Percentiles rank a stretch among this genome's conserved stretches.
phyloP scores from a whole-genome alignment of 139 green algal species.

The Tetraselmis striata region DNA sequence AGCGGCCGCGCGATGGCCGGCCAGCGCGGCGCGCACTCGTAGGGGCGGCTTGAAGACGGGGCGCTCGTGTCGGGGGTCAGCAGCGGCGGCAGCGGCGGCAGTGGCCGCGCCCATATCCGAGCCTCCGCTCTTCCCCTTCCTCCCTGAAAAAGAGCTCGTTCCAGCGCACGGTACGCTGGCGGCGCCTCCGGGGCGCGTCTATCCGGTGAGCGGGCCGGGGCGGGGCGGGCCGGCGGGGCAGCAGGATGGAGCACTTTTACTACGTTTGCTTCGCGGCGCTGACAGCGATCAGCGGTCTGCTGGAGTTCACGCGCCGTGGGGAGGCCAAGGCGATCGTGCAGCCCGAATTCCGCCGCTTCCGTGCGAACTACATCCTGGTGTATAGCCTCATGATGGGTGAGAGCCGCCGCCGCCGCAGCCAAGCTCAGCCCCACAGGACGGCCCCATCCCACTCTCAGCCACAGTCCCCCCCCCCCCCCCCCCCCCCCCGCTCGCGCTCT shows the following conservation, averaged over 20 bases:
- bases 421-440: neutral
- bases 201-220: too few species aligned
- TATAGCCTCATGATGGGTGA: conserved; percentile 94
- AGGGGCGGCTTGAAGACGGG: too few species aligned
- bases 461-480: neutral
- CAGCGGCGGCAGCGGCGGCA: too few species aligned
- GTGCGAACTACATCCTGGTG: conserved; percentile 90
- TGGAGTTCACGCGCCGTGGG: neutral
- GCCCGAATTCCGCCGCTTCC: conserved; percentile 68
- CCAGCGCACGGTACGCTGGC: too few species aligned
- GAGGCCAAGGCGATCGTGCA: neutral
- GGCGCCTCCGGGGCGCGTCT: too few species aligned
- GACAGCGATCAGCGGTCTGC: neutral
- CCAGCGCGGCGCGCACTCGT: too few species aligned
- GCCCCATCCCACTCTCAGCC: neutral
- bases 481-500: neutral
- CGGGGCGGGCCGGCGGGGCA: too few species aligned
- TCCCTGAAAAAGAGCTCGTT: too few species aligned
- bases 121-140: too few species aligned
- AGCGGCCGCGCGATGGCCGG: too few species aligned
- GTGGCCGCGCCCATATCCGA: too few species aligned
- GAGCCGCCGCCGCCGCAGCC: conserved; percentile 3
- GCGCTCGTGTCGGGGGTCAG: too few species aligned
- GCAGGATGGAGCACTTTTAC: neutral
- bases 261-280: neutral